Percentiles rank a stretch among this genome's conserved stretches.
These are phyloP conservation scores for Mycena sanguinolenta DNA, from an alignment of 768 basidiomycete genomes.

Conservation along the genomic window DNA sequence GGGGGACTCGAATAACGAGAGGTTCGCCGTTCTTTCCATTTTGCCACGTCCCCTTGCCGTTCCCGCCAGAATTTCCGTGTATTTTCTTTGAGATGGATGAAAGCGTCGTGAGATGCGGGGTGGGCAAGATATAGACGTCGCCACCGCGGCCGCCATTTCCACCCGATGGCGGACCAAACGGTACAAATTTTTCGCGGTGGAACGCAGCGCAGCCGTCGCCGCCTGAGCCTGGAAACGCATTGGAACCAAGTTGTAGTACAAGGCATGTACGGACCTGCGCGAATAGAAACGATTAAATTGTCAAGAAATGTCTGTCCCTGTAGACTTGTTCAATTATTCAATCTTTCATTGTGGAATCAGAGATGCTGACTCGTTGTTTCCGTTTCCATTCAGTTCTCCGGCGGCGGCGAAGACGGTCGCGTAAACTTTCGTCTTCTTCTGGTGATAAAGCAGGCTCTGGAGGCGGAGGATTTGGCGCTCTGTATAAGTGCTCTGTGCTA, in stretches of 20 bases:
- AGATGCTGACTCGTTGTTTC: slow-evolving; percentile 70
- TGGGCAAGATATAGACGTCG: slow-evolving; percentile 87
- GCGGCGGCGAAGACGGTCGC: slow-evolving; percentile 58
- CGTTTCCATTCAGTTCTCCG: slow-evolving; percentile 83
- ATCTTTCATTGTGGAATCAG: slow-evolving; percentile 13
- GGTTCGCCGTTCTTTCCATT: slow-evolving; percentile 85
- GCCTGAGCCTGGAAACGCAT: slow-evolving; percentile 72
- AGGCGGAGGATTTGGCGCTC: background rate
- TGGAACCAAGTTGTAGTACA: slow-evolving; percentile 17
- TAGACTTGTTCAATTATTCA: slow-evolving; percentile 11
- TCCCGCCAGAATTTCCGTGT: slow-evolving; percentile 72
- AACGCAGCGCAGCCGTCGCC: slow-evolving; percentile 95
- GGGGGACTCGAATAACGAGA: slow-evolving; percentile 82
- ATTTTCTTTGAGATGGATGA: slow-evolving; percentile 78
- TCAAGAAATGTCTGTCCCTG: slow-evolving; percentile 88
- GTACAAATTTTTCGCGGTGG: slow-evolving; percentile 88
- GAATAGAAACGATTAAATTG: slow-evolving; percentile 63
- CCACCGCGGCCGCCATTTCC: slow-evolving; percentile 94
- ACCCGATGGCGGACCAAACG: slow-evolving; percentile 91
- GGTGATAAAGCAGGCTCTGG: background rate
- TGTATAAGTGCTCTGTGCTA: background rate
- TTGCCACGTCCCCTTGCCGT: slow-evolving; percentile 90
- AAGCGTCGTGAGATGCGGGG: slow-evolving; percentile 82
- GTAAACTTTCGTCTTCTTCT: slow-evolving; percentile 45
- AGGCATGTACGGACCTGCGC: slow-evolving; percentile 30